These are phyloP conservation scores for Kentomonas sorsogonicus DNA, from an alignment of 208 protist species.

Conservation along the genomic window DNA sequence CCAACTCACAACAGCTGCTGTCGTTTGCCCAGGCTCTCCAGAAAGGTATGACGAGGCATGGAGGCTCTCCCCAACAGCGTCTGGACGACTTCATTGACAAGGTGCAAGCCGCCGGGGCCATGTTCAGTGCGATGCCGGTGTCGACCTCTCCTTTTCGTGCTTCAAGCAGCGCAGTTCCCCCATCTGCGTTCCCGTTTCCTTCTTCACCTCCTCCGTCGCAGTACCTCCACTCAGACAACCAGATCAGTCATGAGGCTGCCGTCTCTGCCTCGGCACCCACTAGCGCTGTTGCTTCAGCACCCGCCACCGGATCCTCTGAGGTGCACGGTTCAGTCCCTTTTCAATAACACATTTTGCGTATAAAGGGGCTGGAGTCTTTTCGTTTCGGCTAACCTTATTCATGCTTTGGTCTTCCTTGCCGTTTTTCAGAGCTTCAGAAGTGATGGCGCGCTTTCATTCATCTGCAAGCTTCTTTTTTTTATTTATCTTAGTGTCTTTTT, in stretches of 20 bases:
- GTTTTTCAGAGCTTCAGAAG: no score
- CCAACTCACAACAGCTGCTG: slow-evolving; percentile 26
- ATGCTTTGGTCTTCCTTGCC: no score
- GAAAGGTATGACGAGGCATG: slow-evolving; percentile 19
- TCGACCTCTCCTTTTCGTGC: no score
- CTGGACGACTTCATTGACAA: slow-evolving; percentile 60
- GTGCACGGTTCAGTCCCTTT: no score
- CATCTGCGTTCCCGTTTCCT: background rate
- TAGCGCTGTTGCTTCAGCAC: no score
- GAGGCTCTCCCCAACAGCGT: slow-evolving; percentile 23
- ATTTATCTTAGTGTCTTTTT: slow-evolving; percentile 14
- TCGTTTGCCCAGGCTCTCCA: slow-evolving; percentile 37
- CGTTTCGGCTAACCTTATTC: no score
- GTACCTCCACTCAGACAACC: background rate
- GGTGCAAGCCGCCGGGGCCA: slow-evolving; percentile 16
- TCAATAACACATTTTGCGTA: no score
- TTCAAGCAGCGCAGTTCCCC: slow-evolving; percentile 1
- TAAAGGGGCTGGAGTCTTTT: no score
- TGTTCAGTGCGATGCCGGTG: slow-evolving; percentile 11
- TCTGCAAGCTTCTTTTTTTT: slow-evolving; percentile 11
- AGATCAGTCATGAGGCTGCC: no score
- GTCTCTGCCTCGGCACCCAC: no score
- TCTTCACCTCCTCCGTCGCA: background rate
- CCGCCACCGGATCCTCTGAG: no score
- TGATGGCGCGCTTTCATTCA: no score